Evolutionary conservation across 2,329 filamentous ascomycete genomes (phyloP), one percentile per base, ranked within the genome.

Genomic region (Penicillium sp.): DNA sequence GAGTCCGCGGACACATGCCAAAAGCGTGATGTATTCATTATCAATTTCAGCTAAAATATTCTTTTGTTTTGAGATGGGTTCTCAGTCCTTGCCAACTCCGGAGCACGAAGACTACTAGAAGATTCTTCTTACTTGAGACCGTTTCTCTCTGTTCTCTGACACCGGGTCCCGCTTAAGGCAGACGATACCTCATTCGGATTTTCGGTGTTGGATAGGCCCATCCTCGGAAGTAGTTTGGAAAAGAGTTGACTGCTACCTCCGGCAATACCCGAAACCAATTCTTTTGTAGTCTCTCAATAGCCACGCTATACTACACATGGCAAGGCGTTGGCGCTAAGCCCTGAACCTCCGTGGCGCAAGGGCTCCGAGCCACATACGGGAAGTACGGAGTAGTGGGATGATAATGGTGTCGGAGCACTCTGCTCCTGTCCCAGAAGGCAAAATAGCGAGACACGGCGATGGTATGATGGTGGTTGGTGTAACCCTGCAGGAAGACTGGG

Each of bases 321-420:
- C 23, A 47, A 44, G 21, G 26, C 18, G 43, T 28, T 29, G 29
- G 36, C 51, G 33, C 57, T 60, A 54, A 57, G 56, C 53, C 53
- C 51, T 42, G 28, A 39, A 26, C 6, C 52, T 51, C 43, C 51
- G 54, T 61, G 55, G 59, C 59, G 57, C 59, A 61, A 55, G 52
- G 53, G 40, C 43, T 63, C 40, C 43, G 54, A 62, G 60, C 58
- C 58, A 54, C 55, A 45, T 14, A n/a, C n/a, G n/a, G n/a, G n/a
- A n/a, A n/a, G n/a, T n/a, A n/a, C n/a, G n/a, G n/a, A n/a, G n/a
- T n/a, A 55, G 60, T 57, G 52, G 52, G 51, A 64, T 61, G 58
- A 63, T 60, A 51, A 50, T 50, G n/a, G 55, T 28, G 36, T 55
- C 62, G 62, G 62, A 64, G 61, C 54, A 64, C 53, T 51, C 48